Evolutionary conservation across 345 rosid genomes (phyloP).

Genomic region (Populus alba): DNA sequence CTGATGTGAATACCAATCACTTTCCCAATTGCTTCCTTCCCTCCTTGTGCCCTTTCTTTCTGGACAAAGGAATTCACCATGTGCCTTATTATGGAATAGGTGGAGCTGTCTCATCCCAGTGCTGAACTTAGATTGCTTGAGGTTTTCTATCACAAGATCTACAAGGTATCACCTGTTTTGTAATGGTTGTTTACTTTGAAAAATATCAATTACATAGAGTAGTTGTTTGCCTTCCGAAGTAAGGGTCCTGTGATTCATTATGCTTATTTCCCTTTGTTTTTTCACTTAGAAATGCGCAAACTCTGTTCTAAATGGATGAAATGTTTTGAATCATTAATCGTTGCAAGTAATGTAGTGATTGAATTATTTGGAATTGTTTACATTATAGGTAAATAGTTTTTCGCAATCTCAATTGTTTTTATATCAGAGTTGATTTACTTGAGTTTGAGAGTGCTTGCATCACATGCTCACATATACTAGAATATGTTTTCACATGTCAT

Average conservation of each 20-base stretch:
- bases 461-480: background rate
- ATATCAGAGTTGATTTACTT: background rate
- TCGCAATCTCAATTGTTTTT: background rate
- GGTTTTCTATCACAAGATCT: slow-evolving; percentile 40
- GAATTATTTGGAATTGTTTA: background rate
- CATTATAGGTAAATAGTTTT: background rate
- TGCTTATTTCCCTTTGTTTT: background rate
- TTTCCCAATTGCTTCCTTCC: background rate
- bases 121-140: slow-evolving; percentile 40
- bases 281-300: background rate
- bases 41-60: background rate
- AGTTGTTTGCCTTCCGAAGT: background rate
- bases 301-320: background rate
- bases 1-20: background rate
- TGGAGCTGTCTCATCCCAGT: slow-evolving; percentile 33
- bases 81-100: slow-evolving; percentile 18
- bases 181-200: background rate
- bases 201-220: background rate
- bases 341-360: background rate
- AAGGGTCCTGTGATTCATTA: background rate
- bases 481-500: background rate
- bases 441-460: background rate
- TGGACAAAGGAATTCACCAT: background rate
- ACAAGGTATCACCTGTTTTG: slow-evolving; percentile 22
- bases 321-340: background rate